Base-by-base conservation (phyloP, 2,329 filamentous ascomycete genomes). In the Microsporum canis region DNA sequence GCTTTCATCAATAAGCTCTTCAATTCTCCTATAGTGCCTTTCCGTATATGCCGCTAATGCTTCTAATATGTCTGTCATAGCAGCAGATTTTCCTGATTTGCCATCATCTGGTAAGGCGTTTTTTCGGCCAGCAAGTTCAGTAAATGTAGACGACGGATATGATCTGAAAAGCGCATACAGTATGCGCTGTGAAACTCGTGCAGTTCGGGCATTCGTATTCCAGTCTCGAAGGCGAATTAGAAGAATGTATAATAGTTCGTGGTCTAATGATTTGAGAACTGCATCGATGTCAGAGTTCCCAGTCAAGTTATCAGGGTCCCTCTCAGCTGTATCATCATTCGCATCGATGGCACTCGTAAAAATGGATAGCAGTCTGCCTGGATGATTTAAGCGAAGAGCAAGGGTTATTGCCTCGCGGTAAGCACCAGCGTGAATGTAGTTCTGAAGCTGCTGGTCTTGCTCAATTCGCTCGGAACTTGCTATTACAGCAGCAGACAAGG, bases 171-270 rank as follows among this genome's bases (percentile, higher is more conserved):
- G 71, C 1, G 88, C 84, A 78, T 85, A 88, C 5, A 99, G 77
- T 12, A 99, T 86, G 38, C 87, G 84, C 75, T 99, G 94, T 0
- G 94, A 88, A 0, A 97, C 85, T 3, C 86, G 82, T 0, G 91
- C 87, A 2, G 90, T 95, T 63, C 89, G 83, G 0, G 90, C 91
- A 68, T 97, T 97, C 3, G 94, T 95, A 72, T 99, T 99, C 94
- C 94, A 99, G 75, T 99, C 94, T 53, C 95, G 83, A 51, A 96
- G 76, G 62, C 94, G 82, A 41, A 92, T 79, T 0, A 99, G 81
- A 12, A 99, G 81, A 5, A 84, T 79, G 74, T 89, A 95, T 12
- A 99, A 82, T 71, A 97, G 92, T 67, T 92, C 88, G 67, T 94
- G 87, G 3, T 87, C 87, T 4, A 99, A 80, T 10, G 78, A 83